Evolutionary conservation across 1,139 yeast species (phyloP).

Genomic region (Saccharomyces hybrid): DNA sequence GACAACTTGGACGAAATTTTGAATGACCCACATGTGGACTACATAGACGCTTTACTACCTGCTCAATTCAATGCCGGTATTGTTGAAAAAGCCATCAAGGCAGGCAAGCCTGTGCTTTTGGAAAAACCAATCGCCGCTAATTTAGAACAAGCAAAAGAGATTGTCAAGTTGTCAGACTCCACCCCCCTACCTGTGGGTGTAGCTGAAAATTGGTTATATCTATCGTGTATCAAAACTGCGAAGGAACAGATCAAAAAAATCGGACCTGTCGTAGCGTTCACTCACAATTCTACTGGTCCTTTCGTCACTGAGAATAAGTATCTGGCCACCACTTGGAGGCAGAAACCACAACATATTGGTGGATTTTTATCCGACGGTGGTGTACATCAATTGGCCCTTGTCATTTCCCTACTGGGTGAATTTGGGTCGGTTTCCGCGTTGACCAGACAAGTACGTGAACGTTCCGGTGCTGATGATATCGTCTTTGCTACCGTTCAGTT

Average conservation of each 20-base stretch:
- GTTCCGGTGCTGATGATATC: conserved; percentile 75
- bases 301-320: conserved; percentile 61
- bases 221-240: conserved; percentile 47
- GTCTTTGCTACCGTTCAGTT: conserved; percentile 62
- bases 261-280: conserved; percentile 70
- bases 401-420: conserved; percentile 75
- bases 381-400: conserved; percentile 83
- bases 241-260: conserved; percentile 56
- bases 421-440: conserved; percentile 63
- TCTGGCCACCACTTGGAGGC: conserved; percentile 73
- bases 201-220: conserved; percentile 80
- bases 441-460: conserved; percentile 66
- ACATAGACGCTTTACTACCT: conserved; percentile 80
- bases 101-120: conserved; percentile 68
- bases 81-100: conserved; percentile 51
- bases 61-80: conserved; percentile 68
- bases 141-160: conserved; percentile 67
- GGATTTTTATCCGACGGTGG: conserved; percentile 92
- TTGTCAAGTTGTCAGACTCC: conserved; percentile 55
- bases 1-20: conserved; percentile 59
- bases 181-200: conserved; percentile 63
- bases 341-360: conserved; percentile 82
- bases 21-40: conserved; percentile 55
- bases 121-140: conserved; percentile 93
- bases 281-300: conserved; percentile 77